Percentiles rank a stretch among this genome's conserved stretches.
Conservation (phyloP, 192 early-diverging fungal species). For the Coemansia sp. region DNA sequence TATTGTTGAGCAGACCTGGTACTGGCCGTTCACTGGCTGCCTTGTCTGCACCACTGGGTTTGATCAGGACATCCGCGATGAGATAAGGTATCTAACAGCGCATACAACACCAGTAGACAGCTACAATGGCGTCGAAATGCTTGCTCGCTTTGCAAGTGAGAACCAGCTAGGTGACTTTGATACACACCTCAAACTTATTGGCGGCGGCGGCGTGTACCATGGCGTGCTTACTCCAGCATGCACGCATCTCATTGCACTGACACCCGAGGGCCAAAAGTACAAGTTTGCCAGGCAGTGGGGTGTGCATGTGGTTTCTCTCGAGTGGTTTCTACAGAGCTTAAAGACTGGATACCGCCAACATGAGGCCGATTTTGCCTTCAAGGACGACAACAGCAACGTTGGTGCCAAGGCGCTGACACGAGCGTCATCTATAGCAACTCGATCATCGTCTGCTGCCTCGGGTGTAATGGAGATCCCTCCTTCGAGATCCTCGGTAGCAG, state of each 20-base stretch:
- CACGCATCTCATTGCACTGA: constrained; percentile 46
- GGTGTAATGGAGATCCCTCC: constrained; percentile 3
- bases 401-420: background rate
- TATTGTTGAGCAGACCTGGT: constrained; percentile 28
- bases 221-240: constrained; percentile 33
- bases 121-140: background rate
- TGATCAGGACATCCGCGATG: constrained; percentile 24
- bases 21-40: constrained; percentile 47
- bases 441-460: background rate
- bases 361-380: constrained; percentile 19
- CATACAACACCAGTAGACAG: background rate
- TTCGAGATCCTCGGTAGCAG: background rate
- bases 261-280: constrained; percentile 41
- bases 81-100: constrained; percentile 30
- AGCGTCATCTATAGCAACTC: background rate
- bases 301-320: constrained; percentile 29
- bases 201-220: constrained; percentile 46
- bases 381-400: background rate
- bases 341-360: constrained; percentile 28
- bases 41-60: constrained; percentile 48
- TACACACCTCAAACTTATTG: constrained; percentile 7
- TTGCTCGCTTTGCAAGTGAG: background rate
- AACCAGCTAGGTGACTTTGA: background rate
- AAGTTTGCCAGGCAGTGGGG: constrained; percentile 43
- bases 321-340: constrained; percentile 42